These are phyloP conservation scores for Didymella lethalis DNA, from an alignment of 2,329 filamentous ascomycete genomes.

Conservation along the genomic window DNA sequence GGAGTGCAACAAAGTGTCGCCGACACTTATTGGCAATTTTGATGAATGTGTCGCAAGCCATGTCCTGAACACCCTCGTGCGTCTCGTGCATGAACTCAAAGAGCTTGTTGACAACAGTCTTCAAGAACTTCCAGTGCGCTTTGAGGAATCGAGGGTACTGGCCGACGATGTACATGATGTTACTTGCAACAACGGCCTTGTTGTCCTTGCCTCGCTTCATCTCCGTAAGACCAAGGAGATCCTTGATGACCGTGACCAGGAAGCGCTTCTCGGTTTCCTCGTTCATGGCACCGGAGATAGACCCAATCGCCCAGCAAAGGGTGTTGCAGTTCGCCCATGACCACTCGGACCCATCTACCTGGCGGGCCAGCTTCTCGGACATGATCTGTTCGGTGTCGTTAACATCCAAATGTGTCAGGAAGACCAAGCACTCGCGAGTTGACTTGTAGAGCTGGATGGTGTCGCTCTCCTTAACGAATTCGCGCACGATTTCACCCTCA, in stretches of 20 bases:
- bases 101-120: slow-evolving; percentile 99
- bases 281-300: slow-evolving; percentile 98
- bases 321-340: slow-evolving; percentile 99
- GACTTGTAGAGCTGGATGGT: slow-evolving; percentile 99
- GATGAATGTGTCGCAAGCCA: slow-evolving; percentile 99
- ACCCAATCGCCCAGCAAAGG: slow-evolving; percentile 98
- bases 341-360: slow-evolving; percentile 96
- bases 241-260: slow-evolving; percentile 97
- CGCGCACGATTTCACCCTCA: slow-evolving; percentile 96
- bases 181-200: slow-evolving; percentile 97
- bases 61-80: slow-evolving; percentile 98
- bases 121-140: slow-evolving; percentile 99
- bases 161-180: slow-evolving; percentile 99
- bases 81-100: slow-evolving; percentile 99
- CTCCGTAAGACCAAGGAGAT: slow-evolving; percentile 92
- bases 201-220: slow-evolving; percentile 99
- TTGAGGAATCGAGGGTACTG: slow-evolving; percentile 98
- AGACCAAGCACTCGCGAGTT: slow-evolving; percentile 94
- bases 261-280: slow-evolving; percentile 99
- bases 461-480: slow-evolving; percentile 99
- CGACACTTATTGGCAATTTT: slow-evolving; percentile 99
- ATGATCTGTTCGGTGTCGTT: slow-evolving; percentile 98
- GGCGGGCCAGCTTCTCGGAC: slow-evolving; percentile 95
- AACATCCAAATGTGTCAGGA: slow-evolving; percentile 95
- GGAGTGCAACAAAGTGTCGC: slow-evolving; percentile 93